These are phyloP conservation scores for Pascua sp. DNA, from an alignment of 1,284 basidiomycete species.

Conservation along the genomic window DNA sequence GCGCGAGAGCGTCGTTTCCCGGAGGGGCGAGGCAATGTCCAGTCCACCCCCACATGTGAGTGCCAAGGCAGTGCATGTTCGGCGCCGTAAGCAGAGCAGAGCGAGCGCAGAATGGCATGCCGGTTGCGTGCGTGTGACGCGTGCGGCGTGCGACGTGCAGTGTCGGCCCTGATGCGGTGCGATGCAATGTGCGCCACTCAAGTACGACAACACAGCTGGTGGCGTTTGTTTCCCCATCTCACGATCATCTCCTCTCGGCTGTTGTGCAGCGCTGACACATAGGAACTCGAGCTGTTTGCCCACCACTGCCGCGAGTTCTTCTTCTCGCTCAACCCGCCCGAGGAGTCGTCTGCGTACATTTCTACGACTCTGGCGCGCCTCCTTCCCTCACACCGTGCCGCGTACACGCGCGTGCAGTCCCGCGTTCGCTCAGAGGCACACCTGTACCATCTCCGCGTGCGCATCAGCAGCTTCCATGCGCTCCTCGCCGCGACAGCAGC, in stretches of 20 bases:
- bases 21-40: conserved; percentile 22
- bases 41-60: conserved; percentile 28
- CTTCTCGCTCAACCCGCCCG: conserved; percentile 28
- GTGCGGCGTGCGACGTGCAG: too few relatives aligned
- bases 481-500: conserved; percentile 32
- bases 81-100: too few relatives aligned
- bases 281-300: conserved; percentile 39
- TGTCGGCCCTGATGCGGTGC: too few relatives aligned
- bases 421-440: conserved; percentile 41
- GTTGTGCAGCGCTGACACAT: neutral
- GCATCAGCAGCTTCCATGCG: conserved; percentile 42
- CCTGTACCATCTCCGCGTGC: conserved; percentile 39
- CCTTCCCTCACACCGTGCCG: conserved; percentile 38
- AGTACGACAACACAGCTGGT: too few relatives aligned
- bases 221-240: too few relatives aligned
- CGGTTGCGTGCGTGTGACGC: too few relatives aligned
- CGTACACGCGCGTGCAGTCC: conserved; percentile 41
- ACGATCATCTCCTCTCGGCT: too few relatives aligned
- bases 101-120: too few relatives aligned
- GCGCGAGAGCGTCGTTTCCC: conserved; percentile 25
- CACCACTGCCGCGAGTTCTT: conserved; percentile 43
- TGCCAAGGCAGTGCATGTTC: neutral
- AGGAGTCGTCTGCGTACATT: conserved; percentile 33
- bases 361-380: conserved; percentile 35
- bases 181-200: too few relatives aligned